Percentiles rank a stretch among this genome's conserved stretches.
phyloP scores from a whole-genome alignment of 768 basidiomycete genomes.

The Boletus tomentosulus region DNA sequence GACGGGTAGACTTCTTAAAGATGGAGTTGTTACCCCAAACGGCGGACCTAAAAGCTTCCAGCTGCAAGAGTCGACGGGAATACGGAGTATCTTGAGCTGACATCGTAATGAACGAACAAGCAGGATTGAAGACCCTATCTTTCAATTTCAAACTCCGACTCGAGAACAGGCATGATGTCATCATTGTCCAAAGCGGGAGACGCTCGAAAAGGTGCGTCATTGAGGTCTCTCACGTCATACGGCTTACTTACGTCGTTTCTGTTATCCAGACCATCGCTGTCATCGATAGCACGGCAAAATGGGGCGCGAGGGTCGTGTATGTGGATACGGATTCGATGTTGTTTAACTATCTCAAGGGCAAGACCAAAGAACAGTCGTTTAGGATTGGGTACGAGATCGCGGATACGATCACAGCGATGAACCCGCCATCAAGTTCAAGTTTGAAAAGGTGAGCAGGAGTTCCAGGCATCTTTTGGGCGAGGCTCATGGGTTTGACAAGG shows the following conservation, averaged over 20 bases:
- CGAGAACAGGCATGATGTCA: too few relatives aligned
- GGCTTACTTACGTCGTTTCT: background rate
- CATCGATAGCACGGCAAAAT: conserved; percentile 73
- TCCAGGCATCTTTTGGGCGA: too few relatives aligned
- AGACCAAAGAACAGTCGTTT: conserved; percentile 92
- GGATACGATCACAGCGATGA: conserved; percentile 76
- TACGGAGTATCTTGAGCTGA: too few relatives aligned
- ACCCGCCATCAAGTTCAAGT: conserved; percentile 94
- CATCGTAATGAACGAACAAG: too few relatives aligned
- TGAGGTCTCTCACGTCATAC: background rate
- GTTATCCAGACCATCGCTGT: conserved; percentile 66
- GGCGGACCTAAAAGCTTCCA: too few relatives aligned
- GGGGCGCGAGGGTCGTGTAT: conserved; percentile 93
- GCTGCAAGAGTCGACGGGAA: too few relatives aligned
- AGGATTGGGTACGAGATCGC: conserved; percentile 91
- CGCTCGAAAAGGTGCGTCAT: conserved; percentile 75
- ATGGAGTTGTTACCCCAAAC: too few relatives aligned
- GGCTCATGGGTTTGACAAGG: conserved; percentile 46
- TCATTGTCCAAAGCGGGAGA: conserved; percentile 93
- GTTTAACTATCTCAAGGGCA: conserved; percentile 87
- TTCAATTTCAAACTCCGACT: too few relatives aligned
- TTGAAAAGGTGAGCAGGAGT: conserved; percentile 45
- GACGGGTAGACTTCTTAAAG: too few relatives aligned
- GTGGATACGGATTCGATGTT: conserved; percentile 98
- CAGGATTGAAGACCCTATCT: too few relatives aligned